Percentiles rank a stretch among this genome's conserved stretches.
Evolutionary conservation across 2,329 filamentous ascomycete species (phyloP).

Genomic region (Colletotrichum sp.): DNA sequence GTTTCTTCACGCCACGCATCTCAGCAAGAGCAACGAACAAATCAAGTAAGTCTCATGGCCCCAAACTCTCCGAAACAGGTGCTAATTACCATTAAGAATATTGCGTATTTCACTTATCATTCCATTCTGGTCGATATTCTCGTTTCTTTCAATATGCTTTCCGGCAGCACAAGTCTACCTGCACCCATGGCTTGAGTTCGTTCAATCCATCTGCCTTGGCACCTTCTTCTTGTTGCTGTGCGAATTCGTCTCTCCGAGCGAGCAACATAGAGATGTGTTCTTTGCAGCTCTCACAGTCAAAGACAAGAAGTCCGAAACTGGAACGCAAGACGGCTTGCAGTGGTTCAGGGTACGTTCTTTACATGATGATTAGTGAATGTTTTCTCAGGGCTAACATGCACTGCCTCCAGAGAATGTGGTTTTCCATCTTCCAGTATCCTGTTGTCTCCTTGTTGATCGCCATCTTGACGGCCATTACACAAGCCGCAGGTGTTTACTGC

Average conservation of each 20-base stretch:
- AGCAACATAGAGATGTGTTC: constrained; percentile 36
- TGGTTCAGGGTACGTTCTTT: constrained; percentile 35
- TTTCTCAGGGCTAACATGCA: neutral
- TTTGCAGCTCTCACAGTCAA: constrained; percentile 38
- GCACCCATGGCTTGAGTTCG: constrained; percentile 39
- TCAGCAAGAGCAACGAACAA: constrained; percentile 46
- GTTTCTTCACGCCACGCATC: constrained; percentile 38
- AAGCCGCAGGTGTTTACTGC: constrained; percentile 34
- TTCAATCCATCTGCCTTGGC: constrained; percentile 45
- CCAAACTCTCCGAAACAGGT: neutral
- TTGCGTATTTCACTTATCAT: constrained; percentile 43
- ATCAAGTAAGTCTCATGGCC: constrained; percentile 33
- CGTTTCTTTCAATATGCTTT: constrained; percentile 41
- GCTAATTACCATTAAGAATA: constrained; percentile 30
- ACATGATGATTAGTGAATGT: neutral
- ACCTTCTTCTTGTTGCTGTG: constrained; percentile 49
- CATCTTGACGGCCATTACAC: constrained; percentile 39
- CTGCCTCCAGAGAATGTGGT: constrained; percentile 31
- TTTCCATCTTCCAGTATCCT: constrained; percentile 46
- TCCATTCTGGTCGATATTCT: constrained; percentile 42
- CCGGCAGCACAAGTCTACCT: constrained; percentile 44
- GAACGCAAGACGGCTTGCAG: constrained; percentile 29
- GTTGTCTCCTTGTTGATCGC: constrained; percentile 40
- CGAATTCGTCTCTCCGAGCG: constrained; percentile 42
- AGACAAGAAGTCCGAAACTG: constrained; percentile 28